Evolutionary conservation across 108 stramenopile species (phyloP).

Genomic region (Cylindrotheca fusiformis): DNA sequence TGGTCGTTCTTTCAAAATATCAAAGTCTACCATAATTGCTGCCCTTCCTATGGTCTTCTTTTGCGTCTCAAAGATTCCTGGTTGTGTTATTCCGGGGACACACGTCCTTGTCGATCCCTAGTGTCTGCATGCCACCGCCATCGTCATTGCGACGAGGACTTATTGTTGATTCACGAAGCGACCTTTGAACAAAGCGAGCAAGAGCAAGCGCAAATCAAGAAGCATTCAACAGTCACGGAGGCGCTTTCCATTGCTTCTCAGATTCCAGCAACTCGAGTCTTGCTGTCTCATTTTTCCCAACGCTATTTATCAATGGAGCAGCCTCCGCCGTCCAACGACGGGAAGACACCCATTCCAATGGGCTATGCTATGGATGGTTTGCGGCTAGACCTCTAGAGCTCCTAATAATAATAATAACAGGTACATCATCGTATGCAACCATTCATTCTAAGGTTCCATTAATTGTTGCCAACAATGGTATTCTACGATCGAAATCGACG

Average conservation of each 20-base stretch:
- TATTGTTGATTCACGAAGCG: slow-evolving; percentile 89
- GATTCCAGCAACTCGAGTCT: slow-evolving; percentile 69
- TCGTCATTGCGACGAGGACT: neutral
- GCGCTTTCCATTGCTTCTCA: slow-evolving; percentile 75
- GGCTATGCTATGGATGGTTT: slow-evolving; percentile 31
- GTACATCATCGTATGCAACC: neutral
- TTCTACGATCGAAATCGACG: too few species aligned
- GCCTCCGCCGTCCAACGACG: neutral
- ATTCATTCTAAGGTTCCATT: too few species aligned
- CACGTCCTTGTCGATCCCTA: slow-evolving; percentile 57
- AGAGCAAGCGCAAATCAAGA: slow-evolving; percentile 78
- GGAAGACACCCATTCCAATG: slow-evolving; percentile 8
- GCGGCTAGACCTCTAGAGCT: neutral
- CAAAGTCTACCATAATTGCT: slow-evolving; percentile 66
- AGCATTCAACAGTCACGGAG: slow-evolving; percentile 91
- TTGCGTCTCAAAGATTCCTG: slow-evolving; percentile 14
- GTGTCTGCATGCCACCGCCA: slow-evolving; percentile 42
- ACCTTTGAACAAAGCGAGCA: slow-evolving; percentile 93
- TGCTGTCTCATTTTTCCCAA: slow-evolving; percentile 97
- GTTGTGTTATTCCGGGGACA: slow-evolving; percentile 78
- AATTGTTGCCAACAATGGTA: too few species aligned
- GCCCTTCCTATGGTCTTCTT: slow-evolving; percentile 57
- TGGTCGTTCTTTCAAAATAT: slow-evolving; percentile 56
- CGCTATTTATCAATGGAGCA: slow-evolving; percentile 30
- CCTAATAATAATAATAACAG: neutral